Evolutionary conservation across 495 filamentous ascomycete species (phyloP), one percentile per base, ranked within the genome.

Genomic region (Penicillium lividum): DNA sequence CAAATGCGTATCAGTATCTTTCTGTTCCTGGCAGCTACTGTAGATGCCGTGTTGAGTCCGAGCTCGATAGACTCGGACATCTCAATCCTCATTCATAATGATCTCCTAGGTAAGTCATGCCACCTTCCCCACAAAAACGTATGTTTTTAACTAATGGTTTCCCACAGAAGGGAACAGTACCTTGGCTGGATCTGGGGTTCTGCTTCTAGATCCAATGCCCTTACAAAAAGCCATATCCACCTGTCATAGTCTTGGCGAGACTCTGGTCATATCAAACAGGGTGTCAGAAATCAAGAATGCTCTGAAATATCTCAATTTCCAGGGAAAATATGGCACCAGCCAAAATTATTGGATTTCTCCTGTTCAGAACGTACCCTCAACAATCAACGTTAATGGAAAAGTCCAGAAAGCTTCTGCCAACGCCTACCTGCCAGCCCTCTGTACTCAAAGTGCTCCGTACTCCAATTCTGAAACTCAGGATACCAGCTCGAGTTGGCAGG

Each of bases 61-160:
- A 25, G 27, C 2, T 45, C 46, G 4, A 46, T 68, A 48, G 27
- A 58, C 22, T 62, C 62, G 1, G 65, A 68, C 33, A 30, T 68
- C 13, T 62, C 62, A 6, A 58, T 68, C 43, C 50, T 68, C 15
- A 65, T 68, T 33, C 65, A 68, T 31, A 68, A 68, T 65, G 65
- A 68, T 25, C 34, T 65, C 18, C 28, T 45, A 52, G 59, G 65
- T 68, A 31, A 22, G 22, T 22, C 1, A 22, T 22, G 30, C 13
- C 15, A 47, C 13, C 3, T 13, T 15, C 46, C 33, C 8, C 1
- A 51, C 18, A 68, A 62, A 68, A 34, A 53, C 2, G 22, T 22
- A 22, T 22, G 22, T 1, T 22, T 22, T 22, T 22, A 2, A 22
- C 22, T 22, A 22, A 22, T 22, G 22, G 22, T 22, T 22, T 1